Conservation (phyloP, 345 rosid species). For the Streptanthus diversifolius region DNA sequence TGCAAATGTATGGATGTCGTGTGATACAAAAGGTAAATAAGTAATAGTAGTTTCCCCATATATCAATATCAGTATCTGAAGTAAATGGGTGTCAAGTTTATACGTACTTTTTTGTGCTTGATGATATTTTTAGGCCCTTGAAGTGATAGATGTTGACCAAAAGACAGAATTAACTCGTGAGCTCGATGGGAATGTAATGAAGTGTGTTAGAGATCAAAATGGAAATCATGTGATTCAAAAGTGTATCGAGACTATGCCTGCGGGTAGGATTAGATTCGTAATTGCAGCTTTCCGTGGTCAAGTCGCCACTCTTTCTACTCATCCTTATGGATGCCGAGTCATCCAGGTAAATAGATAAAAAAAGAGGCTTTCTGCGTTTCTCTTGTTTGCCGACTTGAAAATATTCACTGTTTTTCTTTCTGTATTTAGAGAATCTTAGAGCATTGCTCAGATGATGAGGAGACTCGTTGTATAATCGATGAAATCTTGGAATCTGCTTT, state of each 20-base stretch:
- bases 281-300: conserved; percentile 82
- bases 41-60: neutral
- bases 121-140: conserved; percentile 66
- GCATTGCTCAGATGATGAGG: conserved; percentile 75
- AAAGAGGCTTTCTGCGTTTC: neutral
- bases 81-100: neutral
- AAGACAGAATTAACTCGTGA: conserved; percentile 68
- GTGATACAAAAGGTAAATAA: conserved; percentile 88
- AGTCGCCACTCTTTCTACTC: conserved; percentile 79
- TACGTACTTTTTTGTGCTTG: neutral
- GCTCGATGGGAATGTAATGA: conserved; percentile 88
- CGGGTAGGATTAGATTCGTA: conserved; percentile 69
- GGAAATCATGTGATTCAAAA: conserved; percentile 98
- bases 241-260: conserved; percentile 83
- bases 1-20: conserved; percentile 99
- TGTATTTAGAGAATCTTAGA: conserved; percentile 78
- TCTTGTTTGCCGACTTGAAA: neutral
- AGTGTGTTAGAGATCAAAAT: conserved; percentile 93
- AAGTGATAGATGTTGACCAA: conserved; percentile 92
- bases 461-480: conserved; percentile 75
- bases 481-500: conserved; percentile 82
- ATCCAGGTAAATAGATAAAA: conserved; percentile 58
- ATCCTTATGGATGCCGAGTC: conserved; percentile 99
- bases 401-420: conserved; percentile 8
- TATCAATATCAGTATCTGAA: neutral